Evolutionary conservation across 2,329 filamentous ascomycete genomes (phyloP), one percentile per base, ranked within the genome.

Genomic region (Talaromyces amestolkiae): DNA sequence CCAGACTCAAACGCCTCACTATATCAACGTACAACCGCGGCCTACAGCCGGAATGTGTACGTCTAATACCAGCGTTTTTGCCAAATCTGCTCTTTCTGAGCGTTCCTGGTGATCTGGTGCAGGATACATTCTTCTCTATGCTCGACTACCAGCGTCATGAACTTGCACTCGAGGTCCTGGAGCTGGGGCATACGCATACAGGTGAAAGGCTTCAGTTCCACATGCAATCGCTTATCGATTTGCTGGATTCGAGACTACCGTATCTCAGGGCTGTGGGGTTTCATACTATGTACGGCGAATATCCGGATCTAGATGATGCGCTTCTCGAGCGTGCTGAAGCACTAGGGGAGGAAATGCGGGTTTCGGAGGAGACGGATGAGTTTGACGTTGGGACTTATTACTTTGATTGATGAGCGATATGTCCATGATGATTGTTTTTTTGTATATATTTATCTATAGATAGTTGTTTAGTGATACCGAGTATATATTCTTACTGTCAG

Each of bases 31-130:
- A 66, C 15, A 74, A 75, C 66, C 69, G 71, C 64, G 56, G 61
- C 8, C 69, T 75, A n/a, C 66, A 70, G 9, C 67, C 70, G 2
- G 71, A 72, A 37, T 72, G 69, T 7, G 70, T 75, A 43, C 70
- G 70, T 43, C 65, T 69, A 10, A 70, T 75, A 27, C 71, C 71
- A 1, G 63, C 66, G 9, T 73, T 72, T 31, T 66, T 76, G 3
- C 72, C 72, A 2, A 67, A 65, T 9, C 64, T 77, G 7, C 67
- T 64, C 27, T 74, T 70, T 61, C 73, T 77, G 56, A 74, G 72
- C 47, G 54, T 76, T 13, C 74, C 74, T 10, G 75, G 74, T n/a
- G 71, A 73, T 41, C 59, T 73, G n/a, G 68, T 75, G 15, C 67
- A 70, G 8, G 67, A 72, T 15, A 68, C 65, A 3, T 73, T 76